These are phyloP conservation scores for Skeletonema tropicum DNA, from an alignment of 108 stramenopile genomes.

Conservation along the genomic window DNA sequence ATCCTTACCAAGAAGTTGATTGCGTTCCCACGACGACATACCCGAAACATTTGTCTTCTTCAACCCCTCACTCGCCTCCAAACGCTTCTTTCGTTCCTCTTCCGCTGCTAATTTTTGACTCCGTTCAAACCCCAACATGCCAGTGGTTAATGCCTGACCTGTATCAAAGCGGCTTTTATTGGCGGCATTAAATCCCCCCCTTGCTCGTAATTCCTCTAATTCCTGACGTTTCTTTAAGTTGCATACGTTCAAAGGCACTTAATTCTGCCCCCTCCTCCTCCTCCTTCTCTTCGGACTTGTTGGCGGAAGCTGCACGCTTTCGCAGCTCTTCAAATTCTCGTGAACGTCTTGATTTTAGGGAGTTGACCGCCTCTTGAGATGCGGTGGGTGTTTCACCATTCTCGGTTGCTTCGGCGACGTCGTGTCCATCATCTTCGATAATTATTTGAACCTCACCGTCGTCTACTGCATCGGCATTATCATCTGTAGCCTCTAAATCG, in stretches of 20 bases:
- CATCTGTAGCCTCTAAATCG: not conserved
- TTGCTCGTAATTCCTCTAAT: not conserved
- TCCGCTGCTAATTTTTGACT: constrained; percentile 17
- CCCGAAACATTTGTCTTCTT: not conserved
- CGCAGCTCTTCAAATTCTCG: constrained; percentile 45
- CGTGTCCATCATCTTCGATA: not conserved
- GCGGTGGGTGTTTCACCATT: not conserved
- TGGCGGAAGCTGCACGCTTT: constrained; percentile 20
- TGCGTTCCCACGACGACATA: not conserved
- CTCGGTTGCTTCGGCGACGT: not conserved
- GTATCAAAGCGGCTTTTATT: constrained; percentile 18
- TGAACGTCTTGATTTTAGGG: constrained; percentile 1
- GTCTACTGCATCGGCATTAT: not conserved
- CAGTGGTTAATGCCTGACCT: constrained; percentile 28
- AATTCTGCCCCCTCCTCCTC: not conserved
- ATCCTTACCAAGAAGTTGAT: not conserved
- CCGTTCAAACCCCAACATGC: constrained; percentile 21
- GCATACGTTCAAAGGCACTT: not conserved
- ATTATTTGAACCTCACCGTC: not conserved
- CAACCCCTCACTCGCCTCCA: constrained; percentile 35
- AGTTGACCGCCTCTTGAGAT: not conserved
- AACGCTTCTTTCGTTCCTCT: constrained; percentile 23
- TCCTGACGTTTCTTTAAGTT: not conserved
- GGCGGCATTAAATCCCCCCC: constrained; percentile 2
- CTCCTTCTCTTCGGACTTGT: not conserved